These are phyloP conservation scores for Kurtzmaniella fragi DNA, from an alignment of 805 yeast genomes.

Conservation along the genomic window DNA sequence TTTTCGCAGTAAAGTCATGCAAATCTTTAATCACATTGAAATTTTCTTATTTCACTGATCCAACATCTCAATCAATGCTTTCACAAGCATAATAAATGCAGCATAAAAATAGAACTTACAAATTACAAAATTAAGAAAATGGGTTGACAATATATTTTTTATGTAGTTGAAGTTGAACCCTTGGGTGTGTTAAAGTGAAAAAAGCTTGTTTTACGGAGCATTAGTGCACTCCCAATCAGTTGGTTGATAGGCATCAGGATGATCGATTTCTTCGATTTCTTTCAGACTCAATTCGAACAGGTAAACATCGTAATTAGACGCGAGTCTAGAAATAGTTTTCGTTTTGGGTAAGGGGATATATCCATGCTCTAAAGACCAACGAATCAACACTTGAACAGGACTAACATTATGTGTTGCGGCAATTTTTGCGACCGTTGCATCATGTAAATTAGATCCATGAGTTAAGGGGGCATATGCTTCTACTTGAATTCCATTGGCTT, in stretches of 20 bases:
- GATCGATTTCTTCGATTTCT: conserved; percentile 20
- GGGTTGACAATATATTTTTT: too few relatives aligned
- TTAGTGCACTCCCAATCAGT: conserved; percentile 75
- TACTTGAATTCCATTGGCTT: conserved; percentile 18
- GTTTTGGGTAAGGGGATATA: conserved; percentile 35
- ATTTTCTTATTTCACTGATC: too few relatives aligned
- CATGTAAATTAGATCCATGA: conserved; percentile 24
- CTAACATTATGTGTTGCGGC: conserved; percentile 33
- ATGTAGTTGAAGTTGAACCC: too few relatives aligned
- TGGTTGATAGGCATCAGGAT: conserved; percentile 53
- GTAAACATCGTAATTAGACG: conserved; percentile 17
- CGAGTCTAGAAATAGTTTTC: conserved; percentile 17
- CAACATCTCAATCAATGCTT: too few relatives aligned
- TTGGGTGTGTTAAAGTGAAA: too few relatives aligned
- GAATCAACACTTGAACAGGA: conserved; percentile 43
- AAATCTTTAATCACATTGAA: too few relatives aligned
- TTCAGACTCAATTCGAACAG: conserved; percentile 21
- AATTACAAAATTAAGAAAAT: too few relatives aligned
- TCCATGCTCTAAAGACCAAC: conserved; percentile 47
- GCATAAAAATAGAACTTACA: too few relatives aligned
- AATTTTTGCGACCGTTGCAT: conserved; percentile 22
- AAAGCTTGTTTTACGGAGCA: conserved; percentile 31
- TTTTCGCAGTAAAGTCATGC: too few relatives aligned
- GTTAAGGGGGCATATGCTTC: conserved; percentile 38
- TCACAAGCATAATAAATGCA: too few relatives aligned